Base-by-base conservation (phyloP, 23 red algal genomes). In the Gracilaria gracilis region DNA sequence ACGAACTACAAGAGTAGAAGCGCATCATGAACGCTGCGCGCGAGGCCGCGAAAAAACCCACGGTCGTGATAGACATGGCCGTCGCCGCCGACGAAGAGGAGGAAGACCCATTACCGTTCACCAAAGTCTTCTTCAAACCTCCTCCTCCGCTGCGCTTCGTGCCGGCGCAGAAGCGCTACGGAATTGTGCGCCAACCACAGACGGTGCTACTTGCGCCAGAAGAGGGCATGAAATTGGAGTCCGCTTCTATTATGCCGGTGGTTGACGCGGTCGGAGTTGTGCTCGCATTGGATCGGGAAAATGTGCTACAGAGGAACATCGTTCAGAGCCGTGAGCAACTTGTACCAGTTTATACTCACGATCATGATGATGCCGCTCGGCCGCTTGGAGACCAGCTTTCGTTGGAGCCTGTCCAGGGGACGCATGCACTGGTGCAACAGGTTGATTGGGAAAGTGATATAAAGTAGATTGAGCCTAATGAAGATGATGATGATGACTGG, bases 371-470 rank as follows among this genome's bases (percentile, higher is more conserved):
- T 47, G 71, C 53, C 0, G 62, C 80, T 6, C 39, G 29, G 34
- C 57, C 80, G 44, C 38, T 79, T 44, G 88, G 62, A 44, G 90
- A 64, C 2, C 66, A 75, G 8, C 61, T 15, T 49, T 34, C 20
- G 20, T 39, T 75, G 23, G 50, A 88, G 20, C 72, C 72, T 77
- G 72, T 77, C 9, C 20, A 49, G 12, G 72, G 50, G 31, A 77
- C 72, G 42, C 72, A 77, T 77, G 38, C 39, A 0, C 71, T 94
- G 46, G 74, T 93, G 29, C 75, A 95, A 77, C 92, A 95, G 64
- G 48, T 78, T 15, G 66, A 76, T 15, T 98, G 96, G 96, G 96
- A 98, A 75, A 80, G 84, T 59, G 78, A 95, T 33, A 93, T 98
- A 44, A 71, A 62, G 28, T 98, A 92, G 96, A 55, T 78, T n/a